Evolutionary conservation across 2,329 filamentous ascomycete species (phyloP).

Genomic region (Colletotrichum godetiae): DNA sequence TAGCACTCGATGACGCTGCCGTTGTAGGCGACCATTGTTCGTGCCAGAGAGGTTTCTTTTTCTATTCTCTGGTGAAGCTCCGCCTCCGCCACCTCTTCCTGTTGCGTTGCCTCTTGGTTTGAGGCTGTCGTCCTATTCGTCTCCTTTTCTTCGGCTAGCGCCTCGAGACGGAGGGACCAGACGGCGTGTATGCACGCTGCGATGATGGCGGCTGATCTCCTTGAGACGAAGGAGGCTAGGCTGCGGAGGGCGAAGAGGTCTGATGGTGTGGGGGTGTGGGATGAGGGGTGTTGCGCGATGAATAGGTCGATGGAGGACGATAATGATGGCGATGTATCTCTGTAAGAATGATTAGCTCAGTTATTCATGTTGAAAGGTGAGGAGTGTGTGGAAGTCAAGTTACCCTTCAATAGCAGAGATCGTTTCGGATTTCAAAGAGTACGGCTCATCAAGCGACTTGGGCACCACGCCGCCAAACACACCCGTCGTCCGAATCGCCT

Average conservation of each 20-base stretch:
- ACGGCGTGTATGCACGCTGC: slow-evolving; percentile 69
- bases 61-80: slow-evolving; percentile 53
- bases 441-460: slow-evolving; percentile 60
- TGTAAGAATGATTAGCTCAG: slow-evolving; percentile 40
- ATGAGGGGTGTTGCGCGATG: slow-evolving; percentile 59
- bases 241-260: slow-evolving; percentile 65
- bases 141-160: slow-evolving; percentile 51
- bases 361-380: too few relatives aligned
- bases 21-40: slow-evolving; percentile 78
- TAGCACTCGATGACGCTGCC: slow-evolving; percentile 85
- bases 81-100: slow-evolving; percentile 44
- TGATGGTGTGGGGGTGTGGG: slow-evolving; percentile 49
- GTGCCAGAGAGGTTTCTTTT: slow-evolving; percentile 57
- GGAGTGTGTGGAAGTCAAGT: slow-evolving; percentile 11
- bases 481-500: slow-evolving; percentile 66
- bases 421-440: slow-evolving; percentile 71
- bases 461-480: slow-evolving; percentile 69
- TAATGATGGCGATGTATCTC: slow-evolving; percentile 57
- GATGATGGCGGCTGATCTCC: slow-evolving; percentile 69
- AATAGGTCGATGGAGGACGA: slow-evolving; percentile 61
- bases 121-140: slow-evolving; percentile 32
- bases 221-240: slow-evolving; percentile 65
- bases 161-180: slow-evolving; percentile 66
- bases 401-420: slow-evolving; percentile 69
- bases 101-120: not conserved